Conservation (phyloP, 208 protist species). For the Crithidia sp. region DNA sequence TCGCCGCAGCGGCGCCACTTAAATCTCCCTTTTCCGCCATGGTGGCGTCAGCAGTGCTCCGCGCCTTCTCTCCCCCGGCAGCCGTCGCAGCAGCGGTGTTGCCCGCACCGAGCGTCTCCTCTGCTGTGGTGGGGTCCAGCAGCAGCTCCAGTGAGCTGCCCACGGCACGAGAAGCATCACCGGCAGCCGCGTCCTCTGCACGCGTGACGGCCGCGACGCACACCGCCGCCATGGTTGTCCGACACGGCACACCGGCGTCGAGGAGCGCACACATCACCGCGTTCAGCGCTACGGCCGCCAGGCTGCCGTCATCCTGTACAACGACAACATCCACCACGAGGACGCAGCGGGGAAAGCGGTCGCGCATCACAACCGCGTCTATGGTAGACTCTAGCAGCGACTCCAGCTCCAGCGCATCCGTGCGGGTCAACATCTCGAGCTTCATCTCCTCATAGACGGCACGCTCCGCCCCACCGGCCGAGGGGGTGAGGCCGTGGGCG, state of each 20-base stretch:
- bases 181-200: background rate
- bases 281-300: constrained; percentile 76
- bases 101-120: constrained; percentile 50
- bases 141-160: constrained; percentile 28
- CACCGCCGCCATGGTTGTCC: constrained; percentile 82
- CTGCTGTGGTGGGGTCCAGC: constrained; percentile 67
- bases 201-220: constrained; percentile 38
- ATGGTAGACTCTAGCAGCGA: constrained; percentile 48
- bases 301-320: constrained; percentile 72
- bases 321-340: constrained; percentile 73
- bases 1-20: no score
- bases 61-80: constrained; percentile 4
- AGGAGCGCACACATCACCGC: constrained; percentile 86
- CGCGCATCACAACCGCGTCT: constrained; percentile 52
- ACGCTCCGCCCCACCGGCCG: constrained; percentile 60
- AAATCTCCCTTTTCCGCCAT: constrained; percentile 9
- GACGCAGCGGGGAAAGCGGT: constrained; percentile 68
- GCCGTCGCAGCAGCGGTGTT: background rate
- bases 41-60: background rate
- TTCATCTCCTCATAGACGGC: constrained; percentile 44
- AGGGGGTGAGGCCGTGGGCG: constrained; percentile 33
- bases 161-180: constrained; percentile 1
- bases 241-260: constrained; percentile 83
- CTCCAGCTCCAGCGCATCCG: constrained; percentile 54
- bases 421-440: constrained; percentile 32